Base-by-base conservation (phyloP, 2,329 filamentous ascomycete species). In the Cadophora luteo-olivacea region DNA sequence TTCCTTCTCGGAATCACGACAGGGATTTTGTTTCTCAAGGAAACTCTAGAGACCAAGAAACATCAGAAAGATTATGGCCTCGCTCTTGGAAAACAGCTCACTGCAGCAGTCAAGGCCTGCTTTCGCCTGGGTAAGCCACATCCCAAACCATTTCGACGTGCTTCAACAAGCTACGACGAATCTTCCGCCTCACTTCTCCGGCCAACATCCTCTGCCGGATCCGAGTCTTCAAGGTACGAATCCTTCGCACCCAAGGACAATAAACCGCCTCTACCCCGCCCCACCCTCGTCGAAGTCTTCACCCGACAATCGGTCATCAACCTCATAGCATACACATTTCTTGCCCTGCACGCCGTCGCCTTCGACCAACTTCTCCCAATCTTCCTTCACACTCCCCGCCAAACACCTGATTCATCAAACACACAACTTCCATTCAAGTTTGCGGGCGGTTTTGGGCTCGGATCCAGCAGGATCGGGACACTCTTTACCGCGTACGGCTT, bases 311-410 rank as follows among this genome's bases (percentile, higher is more conserved):
- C 92, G 0, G 84, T 86, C 38, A 84, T 96, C 66, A 92, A 94
- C 72, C 84, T 98, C 0, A 70, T 92, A 1, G 86, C 90, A 0
- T 97, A 98, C 79, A 91, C 91, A 1, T 84, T 96, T 61, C 84
- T 98, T 22, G 92, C 93, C 0, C 85, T 97, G 61, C 94, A 97
- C 79, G 90, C 89, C 0, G 89, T 97, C 49, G 90, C 93, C 0
- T 97, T 90, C 77, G 95, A 98, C 79, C 94, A 97, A 77, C 84
- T 95, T 2, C 86, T 98, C 1, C 92, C 94, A 3, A 93, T 97
- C 0, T 97, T 97, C 78, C 86, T 97, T 75, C 92, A 97, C 80
- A 91, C 93, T 72, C 91, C 91, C 0, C 80, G 80, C 0, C 84
- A 89, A 73, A 77, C 84, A 4, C 79, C 83, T 4, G 80, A 86